phyloP scores from a whole-genome alignment of 805 yeast genomes.

The Monosporozyma servazzii region DNA sequence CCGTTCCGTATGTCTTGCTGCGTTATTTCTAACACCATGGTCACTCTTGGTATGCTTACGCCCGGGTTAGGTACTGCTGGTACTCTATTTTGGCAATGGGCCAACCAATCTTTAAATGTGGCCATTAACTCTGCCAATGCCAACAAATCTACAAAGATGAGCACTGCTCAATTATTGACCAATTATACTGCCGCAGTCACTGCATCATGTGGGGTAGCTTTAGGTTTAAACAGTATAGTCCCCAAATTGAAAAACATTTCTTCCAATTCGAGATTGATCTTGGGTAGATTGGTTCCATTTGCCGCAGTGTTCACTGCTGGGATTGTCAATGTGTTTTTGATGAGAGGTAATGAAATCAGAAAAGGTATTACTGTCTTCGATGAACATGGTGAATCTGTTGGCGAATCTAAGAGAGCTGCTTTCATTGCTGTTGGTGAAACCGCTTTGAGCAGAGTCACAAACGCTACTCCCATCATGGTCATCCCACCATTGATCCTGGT shows the following conservation, averaged over 20 bases:
- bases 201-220: slow-evolving; percentile 91
- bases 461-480: slow-evolving; percentile 97
- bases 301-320: slow-evolving; percentile 99
- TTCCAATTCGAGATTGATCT: slow-evolving; percentile 59
- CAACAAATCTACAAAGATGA: slow-evolving; percentile 85
- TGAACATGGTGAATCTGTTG: slow-evolving; percentile 55
- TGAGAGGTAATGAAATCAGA: slow-evolving; percentile 91
- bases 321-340: slow-evolving; percentile 86
- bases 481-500: slow-evolving; percentile 83
- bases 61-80: slow-evolving; percentile 88
- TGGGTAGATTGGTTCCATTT: slow-evolving; percentile 89
- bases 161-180: slow-evolving; percentile 64
- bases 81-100: slow-evolving; percentile 94
- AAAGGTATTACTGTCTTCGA: slow-evolving; percentile 73
- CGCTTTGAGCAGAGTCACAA: slow-evolving; percentile 87
- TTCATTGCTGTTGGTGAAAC: slow-evolving; percentile 92
- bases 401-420: slow-evolving; percentile 80
- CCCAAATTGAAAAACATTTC: slow-evolving; percentile 67
- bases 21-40: slow-evolving; percentile 87
- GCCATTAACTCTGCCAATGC: slow-evolving; percentile 96
- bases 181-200: slow-evolving; percentile 84
- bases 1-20: slow-evolving; percentile 98
- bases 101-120: slow-evolving; percentile 92
- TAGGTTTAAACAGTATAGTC: slow-evolving; percentile 86
- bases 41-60: slow-evolving; percentile 95